These are phyloP conservation scores for Diaporthe citrichinensis DNA, from an alignment of 2,329 filamentous ascomycete genomes.

Conservation along the genomic window DNA sequence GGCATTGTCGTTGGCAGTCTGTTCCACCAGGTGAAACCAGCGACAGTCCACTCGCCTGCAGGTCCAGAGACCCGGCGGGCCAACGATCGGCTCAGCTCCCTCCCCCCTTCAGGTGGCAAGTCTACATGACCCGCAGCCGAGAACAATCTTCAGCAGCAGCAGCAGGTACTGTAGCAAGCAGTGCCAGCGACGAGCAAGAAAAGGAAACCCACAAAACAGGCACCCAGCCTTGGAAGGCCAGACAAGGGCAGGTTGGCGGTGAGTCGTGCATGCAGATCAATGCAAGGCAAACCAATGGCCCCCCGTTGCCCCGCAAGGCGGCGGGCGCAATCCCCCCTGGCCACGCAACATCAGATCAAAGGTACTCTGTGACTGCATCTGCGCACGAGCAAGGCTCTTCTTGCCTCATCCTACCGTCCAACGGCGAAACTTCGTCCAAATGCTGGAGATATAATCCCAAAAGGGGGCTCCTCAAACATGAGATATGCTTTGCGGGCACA, in stretches of 20 bases:
- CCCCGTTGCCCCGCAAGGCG: constrained; percentile 11
- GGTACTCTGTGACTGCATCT: background rate
- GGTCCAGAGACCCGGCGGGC: constrained; percentile 14
- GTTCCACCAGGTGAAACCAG: constrained; percentile 23
- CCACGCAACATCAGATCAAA: constrained; percentile 13
- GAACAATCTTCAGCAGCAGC: constrained; percentile 4
- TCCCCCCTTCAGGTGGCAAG: constrained; percentile 19
- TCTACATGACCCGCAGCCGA: background rate
- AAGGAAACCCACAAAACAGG: background rate
- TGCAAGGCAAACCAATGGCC: constrained; percentile 14
- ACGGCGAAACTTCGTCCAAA: constrained; percentile 20
- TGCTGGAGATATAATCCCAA: constrained; percentile 5
- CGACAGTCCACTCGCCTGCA: constrained; percentile 13
- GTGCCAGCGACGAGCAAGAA: background rate
- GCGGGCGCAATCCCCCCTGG: constrained; percentile 3
- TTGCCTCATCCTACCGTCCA: background rate
- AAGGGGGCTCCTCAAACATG: background rate
- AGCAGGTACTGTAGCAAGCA: background rate
- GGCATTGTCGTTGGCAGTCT: constrained; percentile 21
- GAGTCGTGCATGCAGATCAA: constrained; percentile 34
- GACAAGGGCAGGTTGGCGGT: constrained; percentile 21
- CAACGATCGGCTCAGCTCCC: constrained; percentile 4
- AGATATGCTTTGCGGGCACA: constrained; percentile 21
- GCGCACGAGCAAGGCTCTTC: background rate
- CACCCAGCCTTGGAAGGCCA: constrained; percentile 12